Percentiles rank a stretch among this genome's conserved stretches.
Evolutionary conservation across 108 stramenopile species (phyloP).

Genomic region (Pseudonitzschia pungens): DNA sequence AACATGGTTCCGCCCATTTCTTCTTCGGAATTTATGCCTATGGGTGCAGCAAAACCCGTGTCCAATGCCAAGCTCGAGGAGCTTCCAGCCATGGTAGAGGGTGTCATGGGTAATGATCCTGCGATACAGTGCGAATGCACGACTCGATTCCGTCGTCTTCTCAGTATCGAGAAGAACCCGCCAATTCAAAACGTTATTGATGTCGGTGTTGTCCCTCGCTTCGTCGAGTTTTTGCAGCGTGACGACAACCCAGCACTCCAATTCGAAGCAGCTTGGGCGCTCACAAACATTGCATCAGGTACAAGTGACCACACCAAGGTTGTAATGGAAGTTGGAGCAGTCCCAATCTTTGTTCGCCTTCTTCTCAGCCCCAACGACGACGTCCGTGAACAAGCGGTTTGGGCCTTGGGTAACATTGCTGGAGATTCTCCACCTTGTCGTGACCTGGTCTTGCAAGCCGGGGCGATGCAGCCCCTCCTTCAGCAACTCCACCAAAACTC

Average conservation of each 20-base stretch:
- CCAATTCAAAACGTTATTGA: slow-evolving; percentile 99
- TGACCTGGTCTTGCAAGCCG: slow-evolving; percentile 90
- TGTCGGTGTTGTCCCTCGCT: slow-evolving; percentile 93
- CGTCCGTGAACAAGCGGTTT: slow-evolving; percentile 97
- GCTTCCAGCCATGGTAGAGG: slow-evolving; percentile 87
- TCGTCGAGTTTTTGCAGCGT: slow-evolving; percentile 93
- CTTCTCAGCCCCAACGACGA: slow-evolving; percentile 93
- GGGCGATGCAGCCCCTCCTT: slow-evolving; percentile 94
- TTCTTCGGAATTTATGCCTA: too few relatives aligned
- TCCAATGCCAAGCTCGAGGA: slow-evolving; percentile 69
- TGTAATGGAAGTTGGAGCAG: slow-evolving; percentile 98
- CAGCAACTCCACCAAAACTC: slow-evolving; percentile 90
- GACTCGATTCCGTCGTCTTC: slow-evolving; percentile 92
- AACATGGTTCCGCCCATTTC: too few relatives aligned
- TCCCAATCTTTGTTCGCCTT: slow-evolving; percentile 93
- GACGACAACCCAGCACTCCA: slow-evolving; percentile 95
- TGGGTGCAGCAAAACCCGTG: slow-evolving; percentile 23
- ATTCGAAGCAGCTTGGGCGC: slow-evolving; percentile 99
- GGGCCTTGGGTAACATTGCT: slow-evolving; percentile 99
- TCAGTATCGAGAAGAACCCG: slow-evolving; percentile 97
- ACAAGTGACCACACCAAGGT: slow-evolving; percentile 97
- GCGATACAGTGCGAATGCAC: slow-evolving; percentile 85
- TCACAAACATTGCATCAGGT: slow-evolving; percentile 98
- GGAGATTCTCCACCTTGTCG: slow-evolving; percentile 97
- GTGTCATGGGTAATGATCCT: slow-evolving; percentile 89